A percentile compares a stretch with the other conserved stretches of the same genome.
phyloP scores from a whole-genome alignment of 176 grass and related monocot species.

The Poa annua region DNA sequence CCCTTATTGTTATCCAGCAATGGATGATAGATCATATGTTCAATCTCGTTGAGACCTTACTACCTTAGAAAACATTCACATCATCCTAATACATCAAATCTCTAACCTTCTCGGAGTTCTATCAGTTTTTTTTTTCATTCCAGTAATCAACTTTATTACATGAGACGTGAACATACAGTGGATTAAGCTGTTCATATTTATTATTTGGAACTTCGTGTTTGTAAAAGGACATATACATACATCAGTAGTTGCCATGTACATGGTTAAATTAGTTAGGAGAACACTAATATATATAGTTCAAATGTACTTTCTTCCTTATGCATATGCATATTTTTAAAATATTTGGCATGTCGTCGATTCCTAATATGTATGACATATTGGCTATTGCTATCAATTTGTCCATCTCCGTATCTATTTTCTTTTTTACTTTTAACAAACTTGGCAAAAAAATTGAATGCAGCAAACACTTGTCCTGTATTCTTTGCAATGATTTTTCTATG shows the following conservation, averaged over 20 bases:
- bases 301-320: not conserved
- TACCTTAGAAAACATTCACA: not conserved
- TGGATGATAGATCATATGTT: constrained; percentile 23
- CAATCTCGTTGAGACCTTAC: not conserved
- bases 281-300: constrained; percentile 14
- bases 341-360: not conserved
- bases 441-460: not conserved
- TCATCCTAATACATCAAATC: not conserved
- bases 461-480: not conserved
- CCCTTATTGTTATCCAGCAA: constrained; percentile 3
- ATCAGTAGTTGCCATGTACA: not conserved
- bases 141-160: constrained; percentile 16
- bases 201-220: not conserved
- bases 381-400: not conserved
- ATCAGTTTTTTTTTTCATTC: not conserved
- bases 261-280: constrained; percentile 13
- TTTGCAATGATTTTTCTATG: not conserved
- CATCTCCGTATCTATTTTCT: not conserved
- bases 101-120: not conserved
- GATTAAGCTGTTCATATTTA: constrained; percentile 11
- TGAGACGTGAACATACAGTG: constrained; percentile 1
- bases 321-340: not conserved
- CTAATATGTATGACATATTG: not conserved
- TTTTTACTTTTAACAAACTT: not conserved
- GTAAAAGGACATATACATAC: not conserved